Base-by-base conservation (phyloP, 257 asterid genomes). In the Lavandula angustifolia region DNA sequence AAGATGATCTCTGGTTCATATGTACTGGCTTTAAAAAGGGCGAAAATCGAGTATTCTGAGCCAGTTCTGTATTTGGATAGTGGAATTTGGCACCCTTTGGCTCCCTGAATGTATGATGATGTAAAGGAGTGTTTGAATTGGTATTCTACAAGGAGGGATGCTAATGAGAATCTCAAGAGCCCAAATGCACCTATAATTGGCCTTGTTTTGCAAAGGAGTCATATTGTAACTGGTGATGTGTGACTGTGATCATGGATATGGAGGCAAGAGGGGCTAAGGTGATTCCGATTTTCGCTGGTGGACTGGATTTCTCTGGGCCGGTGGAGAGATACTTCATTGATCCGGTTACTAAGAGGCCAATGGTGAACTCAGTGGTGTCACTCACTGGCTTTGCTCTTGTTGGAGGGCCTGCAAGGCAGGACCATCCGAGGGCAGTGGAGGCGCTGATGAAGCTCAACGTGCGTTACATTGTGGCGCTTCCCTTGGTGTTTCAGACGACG, bases 41-140 rank as follows among this genome's bases (percentile, higher is more conserved):
- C 52, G 46, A 84, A 84, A 37, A 76, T 94, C 17, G 84, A 75
- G 48, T 92, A 87, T 32, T 73, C 96, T 0, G 99, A 94, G 16
- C 99, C 99, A 1, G 97, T 94, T 54, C 40, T 94, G 81, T 94
- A 79, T 70, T 70, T 90, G 64, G 99, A 94, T 43, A 82, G 4
- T 35, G 96, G 99, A 11, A 76, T 94, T 54, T 94, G 99, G 99
- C 99, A 92, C 62, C 99, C 99, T 32, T 74, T 92, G 80, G 99
- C 99, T 67, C 97, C 99, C n/a, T 80, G 95, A 56, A 92, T 92
- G 99, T 89, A 84, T 52, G 97, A 87, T 77, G 99, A 92, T 76
- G 91, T 89, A 47, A 92, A 92, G 81, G 99, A 92, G 87, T 92
- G 87, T 58, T 59, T 92, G 84, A 92, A 92, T 34, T 92, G 99